Conservation (phyloP, 164 flowering plant genomes). For the Stephania japonica region DNA sequence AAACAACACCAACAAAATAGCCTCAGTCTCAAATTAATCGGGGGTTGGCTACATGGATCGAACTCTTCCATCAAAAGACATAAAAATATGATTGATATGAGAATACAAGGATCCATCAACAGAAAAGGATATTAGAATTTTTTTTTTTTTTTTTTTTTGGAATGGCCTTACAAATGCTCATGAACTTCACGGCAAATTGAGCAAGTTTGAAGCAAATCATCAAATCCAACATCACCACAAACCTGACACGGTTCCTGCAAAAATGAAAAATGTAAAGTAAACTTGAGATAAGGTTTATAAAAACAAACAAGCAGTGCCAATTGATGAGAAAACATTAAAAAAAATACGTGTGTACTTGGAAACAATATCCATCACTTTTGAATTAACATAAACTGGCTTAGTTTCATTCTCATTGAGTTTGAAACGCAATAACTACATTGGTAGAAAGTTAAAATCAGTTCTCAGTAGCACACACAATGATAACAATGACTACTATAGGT, state of each 20-base stretch:
- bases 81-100: not conserved
- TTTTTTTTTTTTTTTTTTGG: not conserved
- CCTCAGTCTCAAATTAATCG: not conserved
- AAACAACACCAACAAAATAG: not conserved
- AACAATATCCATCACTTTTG: not conserved
- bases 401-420: not conserved
- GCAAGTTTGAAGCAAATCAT: not conserved
- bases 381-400: too few species aligned
- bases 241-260: conserved; percentile 5
- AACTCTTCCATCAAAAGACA: too few species aligned
- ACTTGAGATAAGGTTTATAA: not conserved
- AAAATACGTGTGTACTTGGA: not conserved
- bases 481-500: not conserved
- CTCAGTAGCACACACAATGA: not conserved
- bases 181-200: not conserved
- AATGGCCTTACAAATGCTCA: conserved; percentile 4
- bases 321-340: too few species aligned
- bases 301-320: not conserved
- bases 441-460: not conserved
- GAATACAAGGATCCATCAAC: not conserved
- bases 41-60: too few species aligned
- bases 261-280: not conserved
- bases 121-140: not conserved
- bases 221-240: conserved; percentile 8
- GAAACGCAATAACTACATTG: not conserved